Evolutionary conservation across 768 basidiomycete species (phyloP).

Genomic region (Mycena filopes): DNA sequence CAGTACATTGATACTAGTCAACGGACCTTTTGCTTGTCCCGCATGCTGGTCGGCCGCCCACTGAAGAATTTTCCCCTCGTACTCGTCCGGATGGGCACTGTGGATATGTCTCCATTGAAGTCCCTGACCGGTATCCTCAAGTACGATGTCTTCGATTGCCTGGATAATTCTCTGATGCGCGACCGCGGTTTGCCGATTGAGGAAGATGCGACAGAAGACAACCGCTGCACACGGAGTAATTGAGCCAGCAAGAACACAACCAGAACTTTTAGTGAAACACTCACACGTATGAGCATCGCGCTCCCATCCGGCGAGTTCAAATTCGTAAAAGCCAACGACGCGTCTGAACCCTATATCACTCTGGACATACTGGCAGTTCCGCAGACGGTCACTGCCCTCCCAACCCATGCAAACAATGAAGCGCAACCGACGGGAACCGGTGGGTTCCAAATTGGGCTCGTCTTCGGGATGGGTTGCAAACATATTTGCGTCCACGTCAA

Average conservation of each 20-base stretch:
- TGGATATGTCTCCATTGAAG: conserved; percentile 32
- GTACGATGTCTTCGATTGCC: conserved; percentile 20
- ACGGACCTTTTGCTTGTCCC: conserved; percentile 27
- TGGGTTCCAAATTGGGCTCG: neutral
- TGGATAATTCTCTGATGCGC: conserved; percentile 11
- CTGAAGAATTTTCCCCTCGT: conserved; percentile 9
- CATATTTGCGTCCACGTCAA: neutral
- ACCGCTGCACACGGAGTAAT: no score
- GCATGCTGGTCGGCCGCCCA: conserved; percentile 21
- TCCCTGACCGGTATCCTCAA: conserved; percentile 15
- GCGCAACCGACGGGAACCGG: neutral
- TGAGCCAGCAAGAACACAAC: no score
- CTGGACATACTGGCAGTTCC: neutral
- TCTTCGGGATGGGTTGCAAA: neutral
- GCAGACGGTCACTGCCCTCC: neutral
- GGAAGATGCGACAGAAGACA: conserved; percentile 17
- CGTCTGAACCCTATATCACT: conserved; percentile 1
- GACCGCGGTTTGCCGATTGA: no score
- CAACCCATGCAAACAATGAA: neutral
- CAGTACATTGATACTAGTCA: conserved; percentile 4
- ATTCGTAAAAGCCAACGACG: neutral
- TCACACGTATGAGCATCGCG: neutral
- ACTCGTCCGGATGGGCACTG: neutral
- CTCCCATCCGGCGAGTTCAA: neutral
- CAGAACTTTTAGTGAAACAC: no score